Evolutionary conservation across 495 filamentous ascomycete species (phyloP), one percentile per base, ranked within the genome.

Genomic region (Hypomontagnella submonticulosa): DNA sequence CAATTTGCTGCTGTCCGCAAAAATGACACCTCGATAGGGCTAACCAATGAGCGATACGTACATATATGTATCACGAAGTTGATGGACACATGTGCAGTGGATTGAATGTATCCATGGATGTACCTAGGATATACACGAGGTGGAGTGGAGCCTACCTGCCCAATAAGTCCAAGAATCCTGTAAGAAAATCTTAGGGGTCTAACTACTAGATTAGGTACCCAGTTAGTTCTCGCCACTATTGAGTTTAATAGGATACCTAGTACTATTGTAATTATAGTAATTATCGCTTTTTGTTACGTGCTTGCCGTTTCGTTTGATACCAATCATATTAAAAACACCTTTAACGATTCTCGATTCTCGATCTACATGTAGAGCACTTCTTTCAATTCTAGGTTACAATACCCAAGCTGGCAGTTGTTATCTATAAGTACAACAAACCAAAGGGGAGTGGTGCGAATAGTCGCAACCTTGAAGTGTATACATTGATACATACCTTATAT

Each of bases 11-110:
- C n/a, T 13, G 50, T 33, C 12, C 30, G 3, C 12, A 23, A 55
- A 65, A 61, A 23, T 50, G 37, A 57, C 30, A 66, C 19, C 4
- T 61, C 41, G 57, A 66, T 66, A 66, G 51, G 57, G 57, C 57
- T 66, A 52, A n/a, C 57, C 57, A 66, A 66, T 66, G 32, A 61
- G 37, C 58, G 10, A 37, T 46, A 52, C 9, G 18, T 52, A 48
- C 30, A 38, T 49, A 16, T 30, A 33, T 10, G 27, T 34, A 36
- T 49, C 20, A 15, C 5, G 8, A 16, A 4, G 46, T 27, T 49
- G n/a, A 34, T 27, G n/a, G 9, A 38, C n/a, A 36, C 4, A 36
- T 11, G 33, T 36, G 33, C 11, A 38, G 10, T 38, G 3, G 36
- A 12, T 2, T 38, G 10, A 12, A 38, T 38, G 36, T 13, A 38